Conservation (phyloP, 2,329 filamentous ascomycete species). For the Aureobasidium musti region DNA sequence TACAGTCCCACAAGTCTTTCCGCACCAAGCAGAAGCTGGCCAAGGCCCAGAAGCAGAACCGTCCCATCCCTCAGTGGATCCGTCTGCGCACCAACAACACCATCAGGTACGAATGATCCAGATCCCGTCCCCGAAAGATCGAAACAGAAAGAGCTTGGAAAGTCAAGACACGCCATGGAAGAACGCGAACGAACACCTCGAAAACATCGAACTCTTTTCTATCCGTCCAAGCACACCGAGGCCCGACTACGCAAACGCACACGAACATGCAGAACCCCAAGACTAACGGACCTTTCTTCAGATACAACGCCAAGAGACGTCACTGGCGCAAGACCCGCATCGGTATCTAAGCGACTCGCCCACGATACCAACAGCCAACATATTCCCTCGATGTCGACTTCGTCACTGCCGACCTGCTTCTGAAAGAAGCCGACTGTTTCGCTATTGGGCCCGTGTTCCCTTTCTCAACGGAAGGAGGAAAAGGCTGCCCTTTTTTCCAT, state of each 20-base stretch:
- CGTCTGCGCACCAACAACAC: conserved; percentile 97
- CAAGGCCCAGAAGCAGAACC: conserved; percentile 99
- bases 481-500: conserved; percentile 19
- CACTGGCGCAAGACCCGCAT: conserved; percentile 99
- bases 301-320: conserved; percentile 99
- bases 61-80: conserved; percentile 99
- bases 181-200: neutral
- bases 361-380: conserved; percentile 30
- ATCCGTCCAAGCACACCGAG: neutral
- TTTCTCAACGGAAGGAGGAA: conserved; percentile 5
- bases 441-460: conserved; percentile 26
- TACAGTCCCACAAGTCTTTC: conserved; percentile 99
- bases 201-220: neutral
- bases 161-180: neutral
- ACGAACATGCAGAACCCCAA: conserved; percentile 7
- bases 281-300: conserved; percentile 46
- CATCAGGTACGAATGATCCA: conserved; percentile 76
- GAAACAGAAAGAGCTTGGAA: conserved; percentile 19
- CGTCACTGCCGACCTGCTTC: conserved; percentile 20
- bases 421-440: conserved; percentile 27
- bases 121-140: neutral
- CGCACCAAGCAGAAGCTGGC: conserved; percentile 99
- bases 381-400: conserved; percentile 29
- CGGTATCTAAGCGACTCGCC: conserved; percentile 79
- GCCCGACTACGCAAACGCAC: neutral